These are phyloP conservation scores for Stephanodiscus triporus DNA, from an alignment of 108 stramenopile species.

Conservation along the genomic window DNA sequence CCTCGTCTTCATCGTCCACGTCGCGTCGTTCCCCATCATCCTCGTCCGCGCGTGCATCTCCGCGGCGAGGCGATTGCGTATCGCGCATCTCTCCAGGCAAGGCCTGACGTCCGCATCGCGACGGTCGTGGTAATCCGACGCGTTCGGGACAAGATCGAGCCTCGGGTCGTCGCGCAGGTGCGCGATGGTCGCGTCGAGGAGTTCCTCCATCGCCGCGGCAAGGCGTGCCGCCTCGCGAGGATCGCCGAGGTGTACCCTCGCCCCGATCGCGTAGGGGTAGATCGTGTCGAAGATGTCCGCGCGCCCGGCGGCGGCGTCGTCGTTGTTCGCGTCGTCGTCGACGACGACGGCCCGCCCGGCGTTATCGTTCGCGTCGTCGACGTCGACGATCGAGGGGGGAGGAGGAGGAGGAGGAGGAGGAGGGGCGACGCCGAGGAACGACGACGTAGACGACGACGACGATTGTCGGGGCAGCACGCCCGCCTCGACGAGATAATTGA, in stretches of 20 bases:
- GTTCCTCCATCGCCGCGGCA: constrained; percentile 1
- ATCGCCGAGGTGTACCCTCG: constrained; percentile 1
- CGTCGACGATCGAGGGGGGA: not conserved
- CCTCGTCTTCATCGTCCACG: not conserved
- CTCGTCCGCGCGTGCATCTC: constrained; percentile 8
- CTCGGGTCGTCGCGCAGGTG: not conserved
- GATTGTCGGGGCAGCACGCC: not conserved
- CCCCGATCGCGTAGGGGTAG: constrained; percentile 20
- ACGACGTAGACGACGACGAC: too few relatives aligned
- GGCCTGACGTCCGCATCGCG: not conserved
- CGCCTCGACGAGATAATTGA: constrained; percentile 4
- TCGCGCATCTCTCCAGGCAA: constrained; percentile 9
- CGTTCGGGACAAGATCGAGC: not conserved
- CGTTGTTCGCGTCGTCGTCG: not conserved
- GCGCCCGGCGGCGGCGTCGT: not conserved
- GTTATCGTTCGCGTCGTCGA: not conserved
- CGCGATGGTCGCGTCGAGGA: constrained; percentile 17
- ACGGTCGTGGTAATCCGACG: constrained; percentile 6
- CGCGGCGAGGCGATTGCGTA: constrained; percentile 3
- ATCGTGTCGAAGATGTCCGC: constrained; percentile 5
- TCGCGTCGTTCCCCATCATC: too few relatives aligned
- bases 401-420: too few relatives aligned
- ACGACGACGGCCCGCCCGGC: too few relatives aligned
- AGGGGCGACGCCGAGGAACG: too few relatives aligned
- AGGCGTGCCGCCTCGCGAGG: too few relatives aligned